A percentile compares a stretch with the other conserved stretches of the same genome.
phyloP scores from a whole-genome alignment of 306 rosid species.

The Luffa aegyptiaca region DNA sequence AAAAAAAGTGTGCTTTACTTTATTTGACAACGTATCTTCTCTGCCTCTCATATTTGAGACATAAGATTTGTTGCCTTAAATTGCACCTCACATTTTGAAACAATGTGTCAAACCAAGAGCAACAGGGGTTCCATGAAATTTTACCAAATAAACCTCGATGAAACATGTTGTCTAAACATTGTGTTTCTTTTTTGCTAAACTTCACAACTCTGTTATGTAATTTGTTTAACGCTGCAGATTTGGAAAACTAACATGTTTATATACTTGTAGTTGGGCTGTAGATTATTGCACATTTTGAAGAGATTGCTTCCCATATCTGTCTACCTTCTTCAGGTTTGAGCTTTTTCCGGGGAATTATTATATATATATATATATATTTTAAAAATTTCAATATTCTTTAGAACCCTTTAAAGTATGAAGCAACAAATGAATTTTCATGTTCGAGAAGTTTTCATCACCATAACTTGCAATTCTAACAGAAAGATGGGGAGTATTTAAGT shows the following conservation, averaged over 20 bases:
- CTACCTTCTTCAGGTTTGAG: conserved; percentile 79
- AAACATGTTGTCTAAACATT: background rate
- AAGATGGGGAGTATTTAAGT: conserved; percentile 90
- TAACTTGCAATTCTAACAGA: conserved; percentile 41
- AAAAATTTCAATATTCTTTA: conserved; percentile 6
- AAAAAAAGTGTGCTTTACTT: background rate
- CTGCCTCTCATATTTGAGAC: background rate
- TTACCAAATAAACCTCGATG: background rate
- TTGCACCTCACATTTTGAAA: background rate
- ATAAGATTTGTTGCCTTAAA: background rate
- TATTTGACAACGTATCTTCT: background rate
- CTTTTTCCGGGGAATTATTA: conserved; percentile 6
- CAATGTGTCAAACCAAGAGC: background rate
- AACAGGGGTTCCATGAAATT: background rate
- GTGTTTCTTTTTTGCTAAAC: background rate
- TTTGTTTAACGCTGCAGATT: conserved; percentile 5
- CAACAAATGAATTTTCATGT: background rate
- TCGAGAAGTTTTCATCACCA: background rate
- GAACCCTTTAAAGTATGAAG: background rate
- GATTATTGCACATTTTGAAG: conserved; percentile 84
- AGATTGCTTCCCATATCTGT: conserved; percentile 93
- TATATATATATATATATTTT: too few relatives aligned
- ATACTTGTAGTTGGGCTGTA: conserved; percentile 70
- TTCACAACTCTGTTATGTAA: background rate
- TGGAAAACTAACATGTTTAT: conserved; percentile 16